Evolutionary conservation across 2,329 filamentous ascomycete species (phyloP).

Genomic region (Cyphellophora attinorum): DNA sequence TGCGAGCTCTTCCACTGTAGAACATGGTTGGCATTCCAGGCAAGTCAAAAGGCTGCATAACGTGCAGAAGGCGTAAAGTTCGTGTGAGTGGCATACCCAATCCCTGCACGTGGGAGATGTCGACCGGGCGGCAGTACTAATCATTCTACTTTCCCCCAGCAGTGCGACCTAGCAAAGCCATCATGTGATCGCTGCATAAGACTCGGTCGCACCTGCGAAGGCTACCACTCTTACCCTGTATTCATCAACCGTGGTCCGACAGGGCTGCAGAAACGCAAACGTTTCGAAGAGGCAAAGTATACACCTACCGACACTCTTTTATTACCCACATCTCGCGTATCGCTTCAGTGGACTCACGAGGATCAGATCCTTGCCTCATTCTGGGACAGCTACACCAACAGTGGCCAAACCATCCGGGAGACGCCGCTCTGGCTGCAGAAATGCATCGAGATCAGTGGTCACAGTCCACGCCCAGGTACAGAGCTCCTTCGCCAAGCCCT

Average conservation of each 20-base stretch:
- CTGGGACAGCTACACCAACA: constrained; percentile 8
- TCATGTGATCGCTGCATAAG: constrained; percentile 4
- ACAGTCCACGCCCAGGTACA: not conserved
- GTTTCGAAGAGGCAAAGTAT: constrained; percentile 6
- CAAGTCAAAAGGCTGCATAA: constrained; percentile 7
- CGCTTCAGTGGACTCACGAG: constrained; percentile 1
- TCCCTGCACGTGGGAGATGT: not conserved
- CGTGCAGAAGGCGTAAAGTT: constrained; percentile 8
- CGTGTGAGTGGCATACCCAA: not conserved
- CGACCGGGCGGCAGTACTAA: not conserved
- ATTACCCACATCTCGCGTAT: not conserved
- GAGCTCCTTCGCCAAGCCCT: constrained; percentile 3
- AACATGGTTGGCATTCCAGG: constrained; percentile 2
- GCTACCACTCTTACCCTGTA: constrained; percentile 7
- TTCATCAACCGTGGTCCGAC: constrained; percentile 7
- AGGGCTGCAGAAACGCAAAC: constrained; percentile 6
- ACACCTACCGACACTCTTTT: too few relatives aligned
- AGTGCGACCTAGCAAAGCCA: constrained; percentile 8
- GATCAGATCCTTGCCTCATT: constrained; percentile 6
- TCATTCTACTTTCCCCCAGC: not conserved
- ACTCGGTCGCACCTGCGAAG: constrained; percentile 5
- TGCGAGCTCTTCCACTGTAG: too few relatives aligned
- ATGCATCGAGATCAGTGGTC: too few relatives aligned
- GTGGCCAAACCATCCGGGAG: too few relatives aligned
- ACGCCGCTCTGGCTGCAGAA: too few relatives aligned